phyloP scores from a whole-genome alignment of 352 stramenopile genomes.

The Pythium chondricola region DNA sequence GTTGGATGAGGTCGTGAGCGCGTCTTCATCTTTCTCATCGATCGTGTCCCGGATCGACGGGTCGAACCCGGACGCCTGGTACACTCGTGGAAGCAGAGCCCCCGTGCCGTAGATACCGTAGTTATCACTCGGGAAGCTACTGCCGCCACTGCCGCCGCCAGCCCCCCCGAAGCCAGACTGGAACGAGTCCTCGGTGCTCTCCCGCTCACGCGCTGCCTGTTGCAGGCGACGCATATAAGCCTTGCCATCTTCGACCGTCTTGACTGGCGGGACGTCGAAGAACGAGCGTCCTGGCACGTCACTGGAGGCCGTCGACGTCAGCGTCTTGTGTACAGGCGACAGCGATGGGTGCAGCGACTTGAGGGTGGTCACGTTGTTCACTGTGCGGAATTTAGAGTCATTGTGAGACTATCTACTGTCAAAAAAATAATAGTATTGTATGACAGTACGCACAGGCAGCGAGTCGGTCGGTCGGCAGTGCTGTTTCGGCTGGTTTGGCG shows the following conservation, averaged over 20 bases:
- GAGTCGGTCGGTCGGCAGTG: too few relatives aligned
- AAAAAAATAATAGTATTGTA: too few relatives aligned
- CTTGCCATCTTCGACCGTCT: conserved; percentile 68
- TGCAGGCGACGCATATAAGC: conserved; percentile 64
- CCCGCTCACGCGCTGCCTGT: conserved; percentile 31
- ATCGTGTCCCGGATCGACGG: conserved; percentile 50
- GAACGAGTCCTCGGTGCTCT: conserved; percentile 53
- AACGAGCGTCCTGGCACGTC: conserved; percentile 41
- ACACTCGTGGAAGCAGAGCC: conserved; percentile 66
- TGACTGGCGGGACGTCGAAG: conserved; percentile 57
- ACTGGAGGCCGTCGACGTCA: conserved; percentile 5
- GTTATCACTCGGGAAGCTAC: conserved; percentile 33
- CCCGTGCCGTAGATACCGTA: conserved; percentile 67
- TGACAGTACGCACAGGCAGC: too few relatives aligned
- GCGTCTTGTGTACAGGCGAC: conserved; percentile 37
- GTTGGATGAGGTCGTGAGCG: conserved; percentile 65
- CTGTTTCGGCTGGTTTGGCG: too few relatives aligned
- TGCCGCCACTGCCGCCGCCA: conserved; percentile 26
- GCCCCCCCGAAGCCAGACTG: conserved; percentile 37
- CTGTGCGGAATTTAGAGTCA: too few relatives aligned
- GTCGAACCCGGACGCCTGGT: conserved; percentile 81
- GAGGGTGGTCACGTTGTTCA: conserved; percentile 58
- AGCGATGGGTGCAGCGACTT: conserved; percentile 37
- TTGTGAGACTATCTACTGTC: too few relatives aligned
- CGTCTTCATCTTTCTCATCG: conserved; percentile 65